Evolutionary conservation across 352 stramenopile genomes (phyloP).

Genomic region (Globisporangium splendens): DNA sequence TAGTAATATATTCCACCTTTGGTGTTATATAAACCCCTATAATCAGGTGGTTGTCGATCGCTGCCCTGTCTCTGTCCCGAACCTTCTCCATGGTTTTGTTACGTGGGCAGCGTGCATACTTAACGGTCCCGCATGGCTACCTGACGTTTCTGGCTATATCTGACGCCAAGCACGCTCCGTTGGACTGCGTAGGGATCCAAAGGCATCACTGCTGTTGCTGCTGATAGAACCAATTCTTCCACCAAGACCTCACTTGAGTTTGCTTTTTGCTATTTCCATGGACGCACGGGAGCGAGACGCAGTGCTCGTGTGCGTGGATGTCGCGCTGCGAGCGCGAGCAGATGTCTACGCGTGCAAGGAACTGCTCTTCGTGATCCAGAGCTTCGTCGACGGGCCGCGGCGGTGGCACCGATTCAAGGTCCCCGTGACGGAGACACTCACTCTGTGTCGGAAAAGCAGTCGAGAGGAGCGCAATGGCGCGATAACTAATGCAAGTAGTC

Average conservation of each 20-base stretch:
- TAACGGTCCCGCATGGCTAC: conserved; percentile 7
- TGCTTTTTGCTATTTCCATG: background rate
- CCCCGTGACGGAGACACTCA: conserved; percentile 15
- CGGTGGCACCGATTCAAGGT: conserved; percentile 14
- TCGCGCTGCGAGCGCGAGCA: conserved; percentile 1
- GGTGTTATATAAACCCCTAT: background rate
- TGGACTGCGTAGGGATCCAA: too few species aligned
- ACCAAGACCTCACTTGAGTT: background rate
- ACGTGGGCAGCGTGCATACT: background rate
- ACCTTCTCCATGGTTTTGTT: background rate
- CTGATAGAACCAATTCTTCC: background rate
- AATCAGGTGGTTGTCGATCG: too few species aligned
- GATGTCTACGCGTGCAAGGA: conserved; percentile 11
- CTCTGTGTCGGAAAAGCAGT: conserved; percentile 10
- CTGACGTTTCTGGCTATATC: conserved; percentile 4
- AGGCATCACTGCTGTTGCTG: too few species aligned
- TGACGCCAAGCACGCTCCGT: conserved; percentile 1
- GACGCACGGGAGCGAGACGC: background rate
- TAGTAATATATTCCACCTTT: too few species aligned
- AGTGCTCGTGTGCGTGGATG: conserved; percentile 8
- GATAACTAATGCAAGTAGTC: too few species aligned
- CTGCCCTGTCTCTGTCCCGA: background rate
- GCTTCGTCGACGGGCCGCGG: conserved; percentile 10
- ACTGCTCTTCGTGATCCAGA: conserved; percentile 9
- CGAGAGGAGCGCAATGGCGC: conserved; percentile 4